phyloP scores from a whole-genome alignment of 306 rosid genomes.

The Mimosa pudica region DNA sequence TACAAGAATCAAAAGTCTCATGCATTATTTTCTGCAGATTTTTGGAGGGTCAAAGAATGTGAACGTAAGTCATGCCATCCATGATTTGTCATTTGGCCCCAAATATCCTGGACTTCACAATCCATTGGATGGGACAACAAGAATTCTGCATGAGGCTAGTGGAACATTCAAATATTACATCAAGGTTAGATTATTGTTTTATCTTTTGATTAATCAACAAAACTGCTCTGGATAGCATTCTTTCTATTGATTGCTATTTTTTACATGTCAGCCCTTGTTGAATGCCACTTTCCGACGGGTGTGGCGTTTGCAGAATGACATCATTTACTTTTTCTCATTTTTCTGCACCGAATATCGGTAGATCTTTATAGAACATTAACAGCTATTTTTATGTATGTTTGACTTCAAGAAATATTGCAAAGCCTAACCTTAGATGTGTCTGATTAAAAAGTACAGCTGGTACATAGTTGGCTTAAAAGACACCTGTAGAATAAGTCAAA shows the following conservation, averaged over 20 bases:
- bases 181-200: constrained; percentile 59
- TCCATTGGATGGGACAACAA: constrained; percentile 82
- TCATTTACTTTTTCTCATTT: not conserved
- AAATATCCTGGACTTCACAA: constrained; percentile 97
- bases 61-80: constrained; percentile 87
- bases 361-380: not conserved
- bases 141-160: constrained; percentile 76
- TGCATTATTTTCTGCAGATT: constrained; percentile 61
- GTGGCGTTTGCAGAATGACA: constrained; percentile 14
- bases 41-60: constrained; percentile 82
- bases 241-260: not conserved
- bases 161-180: constrained; percentile 97
- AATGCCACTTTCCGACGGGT: not conserved
- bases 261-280: not conserved
- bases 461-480: not conserved
- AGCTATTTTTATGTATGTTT: not conserved
- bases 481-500: not conserved
- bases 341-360: not conserved
- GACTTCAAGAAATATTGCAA: not conserved
- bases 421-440: not conserved
- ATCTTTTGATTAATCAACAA: not conserved
- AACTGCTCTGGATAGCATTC: constrained; percentile 20
- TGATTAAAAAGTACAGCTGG: not conserved
- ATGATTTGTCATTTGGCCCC: constrained; percentile 97
- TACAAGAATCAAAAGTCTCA: constrained; percentile 5